Evolutionary conservation across 2,329 filamentous ascomycete species (phyloP), one percentile per base, ranked within the genome.

Genomic region (Colletotrichum tropicale): DNA sequence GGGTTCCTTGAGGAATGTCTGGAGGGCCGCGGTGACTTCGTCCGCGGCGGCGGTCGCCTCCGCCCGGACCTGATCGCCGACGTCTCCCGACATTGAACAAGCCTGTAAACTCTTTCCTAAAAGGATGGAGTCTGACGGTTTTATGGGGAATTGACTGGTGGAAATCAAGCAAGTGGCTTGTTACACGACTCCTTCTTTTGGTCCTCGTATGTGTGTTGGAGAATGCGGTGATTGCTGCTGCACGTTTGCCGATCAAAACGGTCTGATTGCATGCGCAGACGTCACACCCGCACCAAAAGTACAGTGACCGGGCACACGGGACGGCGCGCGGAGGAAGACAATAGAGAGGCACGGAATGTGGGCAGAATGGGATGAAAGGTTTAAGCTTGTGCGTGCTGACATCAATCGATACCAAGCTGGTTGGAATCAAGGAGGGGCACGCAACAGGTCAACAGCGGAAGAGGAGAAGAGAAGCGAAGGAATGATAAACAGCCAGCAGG

Each of bases 41-140:
- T 52, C 72, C 38, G 72, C 62, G 26, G 72, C 69, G 26, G 73
- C 38, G 12, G 73, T 30, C 55, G 73, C 69, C 26, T 72, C 69
- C 26, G 58, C 69, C 62, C 64, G 62, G 64, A 68, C 64, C 55
- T 61, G 43, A n/a, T 62, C 32, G 32, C 32, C 62, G n/a, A 8
- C 8, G 24, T 72, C 62, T 24, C 12, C 30, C 21, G 43, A 21
- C 72, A 71, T 74, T 48, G 34, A 3, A 68, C 48, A 32, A 8
- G 7, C 7, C 5, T 61, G 5, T 21, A 10, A 12, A 5, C 10
- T 21, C 10, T 52, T 52, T 4, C 43, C 43, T 0, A 3, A 48
- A 52, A 52, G 43, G 43, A 21, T 21, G 5, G 43, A 52, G 43
- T 8, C n/a, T 21, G 43, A 0, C 12, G 13, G 8, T 21, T 21